Evolutionary conservation across 148 eudicot genomes (phyloP).

Genomic region (Gaultheria prostrata): DNA sequence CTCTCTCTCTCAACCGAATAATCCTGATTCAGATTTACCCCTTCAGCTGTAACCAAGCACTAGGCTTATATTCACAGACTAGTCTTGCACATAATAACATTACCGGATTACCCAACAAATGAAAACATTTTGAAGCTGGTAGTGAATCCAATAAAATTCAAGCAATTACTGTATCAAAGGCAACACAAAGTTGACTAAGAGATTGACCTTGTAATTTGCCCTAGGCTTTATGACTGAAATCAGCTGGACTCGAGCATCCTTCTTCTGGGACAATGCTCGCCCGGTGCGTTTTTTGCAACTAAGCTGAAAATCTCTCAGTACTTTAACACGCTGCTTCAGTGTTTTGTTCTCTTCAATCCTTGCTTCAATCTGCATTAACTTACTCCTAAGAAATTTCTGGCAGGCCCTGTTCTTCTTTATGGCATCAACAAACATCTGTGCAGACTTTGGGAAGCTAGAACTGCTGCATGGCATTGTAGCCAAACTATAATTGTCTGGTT

Average conservation of each 20-base stretch:
- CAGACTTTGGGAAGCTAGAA: conserved; percentile 54
- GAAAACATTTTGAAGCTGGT: conserved; percentile 3
- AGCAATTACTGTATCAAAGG: not conserved
- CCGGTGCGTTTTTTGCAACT: conserved; percentile 56
- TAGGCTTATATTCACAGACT: not conserved
- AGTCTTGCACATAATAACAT: not conserved
- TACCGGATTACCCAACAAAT: too few species aligned
- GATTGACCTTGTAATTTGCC: conserved; percentile 50
- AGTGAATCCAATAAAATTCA: conserved; percentile 1
- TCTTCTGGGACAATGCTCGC: conserved; percentile 61
- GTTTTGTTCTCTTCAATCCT: conserved; percentile 66
- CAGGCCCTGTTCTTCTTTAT: conserved; percentile 85
- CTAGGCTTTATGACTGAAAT: conserved; percentile 56
- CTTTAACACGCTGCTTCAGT: conserved; percentile 56
- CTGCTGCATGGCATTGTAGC: conserved; percentile 23
- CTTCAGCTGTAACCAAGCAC: not conserved
- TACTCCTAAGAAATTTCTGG: conserved; percentile 66
- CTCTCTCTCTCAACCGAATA: not conserved
- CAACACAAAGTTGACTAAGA: not conserved
- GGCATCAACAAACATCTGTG: conserved; percentile 74
- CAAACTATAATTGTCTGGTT: conserved; percentile 21
- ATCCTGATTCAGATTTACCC: not conserved
- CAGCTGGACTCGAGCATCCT: conserved; percentile 68
- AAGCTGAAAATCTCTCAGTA: conserved; percentile 57
- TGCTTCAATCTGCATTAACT: conserved; percentile 62